These are phyloP conservation scores for Lentinus tigrinus DNA, from an alignment of 768 basidiomycete species.

Conservation along the genomic window DNA sequence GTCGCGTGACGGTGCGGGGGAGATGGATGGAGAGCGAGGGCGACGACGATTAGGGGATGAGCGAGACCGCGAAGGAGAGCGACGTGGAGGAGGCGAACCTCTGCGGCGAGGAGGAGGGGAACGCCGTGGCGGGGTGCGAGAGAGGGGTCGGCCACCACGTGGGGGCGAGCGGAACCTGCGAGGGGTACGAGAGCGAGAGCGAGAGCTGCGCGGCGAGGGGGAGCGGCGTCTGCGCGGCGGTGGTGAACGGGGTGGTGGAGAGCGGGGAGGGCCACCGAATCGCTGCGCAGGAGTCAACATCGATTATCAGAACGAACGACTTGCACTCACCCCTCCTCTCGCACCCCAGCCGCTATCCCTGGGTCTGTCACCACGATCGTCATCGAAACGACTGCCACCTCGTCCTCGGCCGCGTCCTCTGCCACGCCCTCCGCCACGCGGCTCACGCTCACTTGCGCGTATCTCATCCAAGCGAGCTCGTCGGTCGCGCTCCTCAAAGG, in stretches of 20 bases:
- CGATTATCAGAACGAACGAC: neutral
- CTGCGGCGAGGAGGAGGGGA: slow-evolving; percentile 17
- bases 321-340: slow-evolving; percentile 49
- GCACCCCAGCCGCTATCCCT: slow-evolving; percentile 68
- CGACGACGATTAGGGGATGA: slow-evolving; percentile 43
- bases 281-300: slow-evolving; percentile 12
- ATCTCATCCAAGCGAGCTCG: slow-evolving; percentile 68
- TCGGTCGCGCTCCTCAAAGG: slow-evolving; percentile 71
- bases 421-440: slow-evolving; percentile 43
- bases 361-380: slow-evolving; percentile 12
- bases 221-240: slow-evolving; percentile 48
- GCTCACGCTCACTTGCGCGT: slow-evolving; percentile 56
- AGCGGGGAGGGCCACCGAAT: slow-evolving; percentile 16
- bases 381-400: slow-evolving; percentile 12
- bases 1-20: slow-evolving; percentile 42
- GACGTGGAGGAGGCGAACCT: slow-evolving; percentile 18
- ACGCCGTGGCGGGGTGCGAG: slow-evolving; percentile 30
- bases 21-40: slow-evolving; percentile 47
- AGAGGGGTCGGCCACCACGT: slow-evolving; percentile 28
- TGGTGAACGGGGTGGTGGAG: slow-evolving; percentile 39
- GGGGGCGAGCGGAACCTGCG: slow-evolving; percentile 18
- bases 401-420: slow-evolving; percentile 46
- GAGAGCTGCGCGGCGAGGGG: slow-evolving; percentile 36
- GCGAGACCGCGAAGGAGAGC: slow-evolving; percentile 23
- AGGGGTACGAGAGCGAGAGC: slow-evolving; percentile 33